phyloP scores from a whole-genome alignment of 169 alveolate species.

The Cryptosporidium felis region DNA sequence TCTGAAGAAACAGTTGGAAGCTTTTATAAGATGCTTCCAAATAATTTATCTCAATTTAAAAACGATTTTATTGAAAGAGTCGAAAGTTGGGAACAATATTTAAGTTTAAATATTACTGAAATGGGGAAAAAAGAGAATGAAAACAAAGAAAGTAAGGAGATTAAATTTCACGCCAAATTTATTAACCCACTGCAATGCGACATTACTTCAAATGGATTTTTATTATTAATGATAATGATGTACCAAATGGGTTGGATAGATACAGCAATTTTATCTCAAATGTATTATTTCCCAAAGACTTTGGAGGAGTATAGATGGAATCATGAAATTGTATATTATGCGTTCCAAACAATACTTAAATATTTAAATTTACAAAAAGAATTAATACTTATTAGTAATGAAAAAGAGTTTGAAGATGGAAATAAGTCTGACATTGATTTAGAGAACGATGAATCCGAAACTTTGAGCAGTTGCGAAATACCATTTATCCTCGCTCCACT shows the following conservation, averaged over 20 bases:
- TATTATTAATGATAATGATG: conserved; percentile 36
- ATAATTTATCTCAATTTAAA: not conserved
- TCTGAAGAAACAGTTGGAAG: conserved; percentile 23
- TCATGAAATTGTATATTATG: conserved; percentile 61
- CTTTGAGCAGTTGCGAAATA: conserved; percentile 6
- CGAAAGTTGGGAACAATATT: conserved; percentile 41
- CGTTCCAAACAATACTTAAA: conserved; percentile 33
- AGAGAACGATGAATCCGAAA: not conserved
- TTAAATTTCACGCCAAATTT: not conserved
- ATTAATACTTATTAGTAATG: not conserved
- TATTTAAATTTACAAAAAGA: conserved; percentile 38
- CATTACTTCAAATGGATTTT: conserved; percentile 63
- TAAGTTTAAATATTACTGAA: not conserved
- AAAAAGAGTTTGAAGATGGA: not conserved
- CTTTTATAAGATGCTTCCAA: conserved; percentile 39
- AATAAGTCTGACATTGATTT: not conserved
- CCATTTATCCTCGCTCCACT: conserved; percentile 62
- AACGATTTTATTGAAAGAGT: conserved; percentile 6
- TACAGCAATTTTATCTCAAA: conserved; percentile 31
- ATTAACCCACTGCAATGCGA: conserved; percentile 62
- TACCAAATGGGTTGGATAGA: conserved; percentile 72
- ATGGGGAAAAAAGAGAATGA: not conserved
- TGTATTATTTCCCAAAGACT: conserved; percentile 40
- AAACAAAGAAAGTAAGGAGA: not conserved
- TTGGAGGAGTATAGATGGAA: conserved; percentile 42